These are phyloP conservation scores for Lenwebbia sp. DNA, from an alignment of 345 rosid genomes.

Conservation along the genomic window DNA sequence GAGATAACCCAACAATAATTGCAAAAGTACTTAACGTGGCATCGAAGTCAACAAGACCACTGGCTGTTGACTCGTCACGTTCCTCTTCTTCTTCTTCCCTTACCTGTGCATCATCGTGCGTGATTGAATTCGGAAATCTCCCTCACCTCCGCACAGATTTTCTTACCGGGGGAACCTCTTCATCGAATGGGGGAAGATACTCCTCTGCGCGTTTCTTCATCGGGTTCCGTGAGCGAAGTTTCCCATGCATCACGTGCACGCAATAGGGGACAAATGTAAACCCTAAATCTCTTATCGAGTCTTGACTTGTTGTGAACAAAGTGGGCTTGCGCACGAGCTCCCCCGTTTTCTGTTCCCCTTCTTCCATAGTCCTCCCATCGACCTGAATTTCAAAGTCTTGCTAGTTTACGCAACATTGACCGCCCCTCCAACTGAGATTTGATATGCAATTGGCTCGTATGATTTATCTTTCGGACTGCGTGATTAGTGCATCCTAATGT, in stretches of 20 bases:
- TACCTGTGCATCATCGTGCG: background rate
- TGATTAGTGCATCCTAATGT: background rate
- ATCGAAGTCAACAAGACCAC: background rate
- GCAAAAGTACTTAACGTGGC: background rate
- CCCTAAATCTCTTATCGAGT: background rate
- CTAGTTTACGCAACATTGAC: background rate
- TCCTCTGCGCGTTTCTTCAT: background rate
- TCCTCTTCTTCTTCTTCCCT: background rate
- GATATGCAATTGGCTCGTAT: background rate
- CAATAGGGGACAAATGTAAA: background rate
- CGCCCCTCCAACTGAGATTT: background rate
- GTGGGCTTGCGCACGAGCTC: background rate
- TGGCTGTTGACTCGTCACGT: background rate
- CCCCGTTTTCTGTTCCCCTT: background rate
- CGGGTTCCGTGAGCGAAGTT: background rate
- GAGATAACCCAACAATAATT: too few species aligned
- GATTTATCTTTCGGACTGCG: background rate
- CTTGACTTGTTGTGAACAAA: background rate
- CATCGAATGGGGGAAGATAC: background rate
- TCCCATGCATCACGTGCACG: slow-evolving; percentile 1
- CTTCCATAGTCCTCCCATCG: background rate
- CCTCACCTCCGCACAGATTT: background rate
- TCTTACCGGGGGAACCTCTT: background rate
- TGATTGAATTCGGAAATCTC: background rate
- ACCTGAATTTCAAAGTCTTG: background rate